Percentiles rank a stretch among this genome's conserved stretches.
These are phyloP conservation scores for Hibiscus syriacus DNA, from an alignment of 345 rosid genomes.

Conservation along the genomic window DNA sequence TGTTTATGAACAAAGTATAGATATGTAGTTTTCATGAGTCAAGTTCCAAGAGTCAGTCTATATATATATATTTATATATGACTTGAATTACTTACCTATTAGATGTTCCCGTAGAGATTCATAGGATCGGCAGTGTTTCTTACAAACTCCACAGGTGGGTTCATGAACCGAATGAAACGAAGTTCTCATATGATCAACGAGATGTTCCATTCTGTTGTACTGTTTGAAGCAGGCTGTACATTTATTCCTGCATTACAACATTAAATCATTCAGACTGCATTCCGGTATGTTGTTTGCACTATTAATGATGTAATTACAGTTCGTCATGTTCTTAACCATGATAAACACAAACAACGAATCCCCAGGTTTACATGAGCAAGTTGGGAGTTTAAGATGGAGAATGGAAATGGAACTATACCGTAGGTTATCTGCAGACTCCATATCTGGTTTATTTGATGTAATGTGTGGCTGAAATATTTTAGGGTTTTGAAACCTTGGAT, in stretches of 20 bases:
- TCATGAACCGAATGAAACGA: constrained; percentile 81
- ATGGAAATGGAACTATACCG: constrained; percentile 29
- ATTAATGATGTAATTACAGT: neutral
- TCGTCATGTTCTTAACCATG: neutral
- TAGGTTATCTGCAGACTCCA: constrained; percentile 27
- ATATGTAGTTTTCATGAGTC: neutral
- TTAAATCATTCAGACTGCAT: neutral
- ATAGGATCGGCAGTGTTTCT: constrained; percentile 82
- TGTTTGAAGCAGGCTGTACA: constrained; percentile 92
- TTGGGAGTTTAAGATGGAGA: no score
- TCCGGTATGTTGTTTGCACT: neutral
- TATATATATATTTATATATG: neutral
- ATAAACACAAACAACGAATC: neutral
- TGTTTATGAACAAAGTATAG: no score
- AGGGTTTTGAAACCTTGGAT: neutral
- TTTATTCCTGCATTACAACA: constrained; percentile 51
- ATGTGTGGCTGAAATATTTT: neutral
- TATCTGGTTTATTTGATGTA: constrained; percentile 1
- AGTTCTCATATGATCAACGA: constrained; percentile 86
- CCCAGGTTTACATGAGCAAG: neutral
- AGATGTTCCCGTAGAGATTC: constrained; percentile 93
- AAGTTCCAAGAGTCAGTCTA: neutral
- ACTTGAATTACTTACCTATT: constrained; percentile 36
- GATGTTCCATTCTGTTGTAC: constrained; percentile 79
- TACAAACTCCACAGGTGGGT: constrained; percentile 71